Evolutionary conservation across 352 stramenopile genomes (phyloP), one percentile per base, ranked within the genome.

Genomic region (Globisporangium paroecandrum): DNA sequence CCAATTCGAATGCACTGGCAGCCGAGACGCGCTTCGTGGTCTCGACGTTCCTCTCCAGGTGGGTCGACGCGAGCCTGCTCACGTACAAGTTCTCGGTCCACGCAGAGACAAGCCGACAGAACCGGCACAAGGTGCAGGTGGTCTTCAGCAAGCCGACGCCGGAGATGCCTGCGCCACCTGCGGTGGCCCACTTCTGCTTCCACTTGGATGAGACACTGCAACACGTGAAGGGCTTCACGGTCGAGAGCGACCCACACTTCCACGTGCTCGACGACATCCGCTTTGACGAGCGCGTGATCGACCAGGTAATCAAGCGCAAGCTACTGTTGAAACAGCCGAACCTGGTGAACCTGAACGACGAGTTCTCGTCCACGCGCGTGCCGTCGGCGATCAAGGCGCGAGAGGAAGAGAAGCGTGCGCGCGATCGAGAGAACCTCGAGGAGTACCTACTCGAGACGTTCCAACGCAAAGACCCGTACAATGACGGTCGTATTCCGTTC

Each of bases 61-160:
- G 74, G 74, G 36, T 60, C 9, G 67, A 83, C 4, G 69, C 58
- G 13, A 67, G 72, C 4, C 59, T 71, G 36, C 80, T 92, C 15
- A 78, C 74, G 25, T 90, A 90, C 83, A 87, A 86, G 41, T 89
- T 83, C 71, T 79, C 77, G 9, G 70, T 86, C 41, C 70, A 75
- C 10, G 58, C 72, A 18, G 54, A 74, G n/a, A 63, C 68, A 46
- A 78, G 75, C 34, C 57, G 62, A 38, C 71, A 82, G 36, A 69
- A 75, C 54, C 75, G 70, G 15, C 67, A 75, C 41, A 78, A 78
- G 25, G 78, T 92, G 55, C 74, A 79, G 29, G 76, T 77, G 51
- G 87, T 79, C 9, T 90, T 92, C 70, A 90, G 83, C 69, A 89
- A 89, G 15, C 83, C 83, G 32, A 85, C 74, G 7, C 56, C 70